Conservation (phyloP, 1,284 basidiomycete species). For the Rhodotorula sp. region DNA sequence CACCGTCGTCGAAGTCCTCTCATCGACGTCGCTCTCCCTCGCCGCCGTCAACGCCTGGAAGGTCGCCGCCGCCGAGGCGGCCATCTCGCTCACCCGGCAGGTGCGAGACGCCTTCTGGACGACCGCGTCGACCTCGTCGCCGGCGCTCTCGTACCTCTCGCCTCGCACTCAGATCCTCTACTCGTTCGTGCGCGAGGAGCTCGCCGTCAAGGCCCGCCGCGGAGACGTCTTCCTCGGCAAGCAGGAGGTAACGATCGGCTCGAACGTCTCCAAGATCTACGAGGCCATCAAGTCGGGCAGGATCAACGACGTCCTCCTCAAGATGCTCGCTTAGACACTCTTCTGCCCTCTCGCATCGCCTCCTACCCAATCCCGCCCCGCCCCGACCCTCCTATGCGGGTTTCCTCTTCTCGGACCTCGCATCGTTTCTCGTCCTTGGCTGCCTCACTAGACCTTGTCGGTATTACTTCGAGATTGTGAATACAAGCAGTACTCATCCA, state of each 20-base stretch:
- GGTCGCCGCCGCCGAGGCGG: conserved; percentile 54
- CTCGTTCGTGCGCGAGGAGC: conserved; percentile 64
- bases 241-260: conserved; percentile 33
- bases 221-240: conserved; percentile 38
- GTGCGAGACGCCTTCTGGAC: conserved; percentile 62
- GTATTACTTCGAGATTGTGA: neutral
- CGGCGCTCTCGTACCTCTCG: conserved; percentile 60
- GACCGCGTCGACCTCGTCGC: conserved; percentile 56
- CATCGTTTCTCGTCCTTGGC: neutral
- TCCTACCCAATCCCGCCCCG: neutral
- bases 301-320: conserved; percentile 32
- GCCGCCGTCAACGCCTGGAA: conserved; percentile 58
- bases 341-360: neutral
- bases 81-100: conserved; percentile 55
- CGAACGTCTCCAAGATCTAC: conserved; percentile 31
- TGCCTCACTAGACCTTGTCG: neutral
- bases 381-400: neutral
- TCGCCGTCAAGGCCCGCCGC: conserved; percentile 65
- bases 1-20: conserved; percentile 57
- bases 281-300: conserved; percentile 32
- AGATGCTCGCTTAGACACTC: conserved; percentile 17
- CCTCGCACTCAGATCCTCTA: conserved; percentile 64
- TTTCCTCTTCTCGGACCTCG: neutral
- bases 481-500: neutral
- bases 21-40: conserved; percentile 53